A percentile compares a stretch with the other conserved stretches of the same genome.
These are phyloP conservation scores for Jamesozyma gamospora DNA, from an alignment of 805 yeast species.

Conservation along the genomic window DNA sequence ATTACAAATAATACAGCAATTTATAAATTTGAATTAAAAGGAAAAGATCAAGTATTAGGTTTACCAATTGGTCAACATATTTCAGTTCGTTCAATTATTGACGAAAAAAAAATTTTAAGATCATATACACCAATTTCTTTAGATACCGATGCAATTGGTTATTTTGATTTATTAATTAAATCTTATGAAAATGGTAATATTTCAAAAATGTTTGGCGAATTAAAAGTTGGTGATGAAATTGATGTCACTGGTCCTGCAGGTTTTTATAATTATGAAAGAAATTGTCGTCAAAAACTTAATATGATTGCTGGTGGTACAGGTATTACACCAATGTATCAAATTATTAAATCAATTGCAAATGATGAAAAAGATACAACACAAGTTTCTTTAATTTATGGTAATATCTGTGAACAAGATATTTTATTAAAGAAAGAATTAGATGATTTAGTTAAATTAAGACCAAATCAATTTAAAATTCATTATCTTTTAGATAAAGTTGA, in stretches of 20 bases:
- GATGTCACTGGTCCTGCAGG: conserved; percentile 89
- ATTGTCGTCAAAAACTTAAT: conserved; percentile 60
- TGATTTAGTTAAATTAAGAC: conserved; percentile 43
- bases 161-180: conserved; percentile 77
- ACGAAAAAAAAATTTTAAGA: conserved; percentile 72
- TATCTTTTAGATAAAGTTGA: conserved; percentile 36
- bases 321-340: conserved; percentile 91
- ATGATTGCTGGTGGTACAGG: conserved; percentile 98
- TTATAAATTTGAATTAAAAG: conserved; percentile 76
- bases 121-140: conserved; percentile 86
- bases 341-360: conserved; percentile 66
- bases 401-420: conserved; percentile 70
- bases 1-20: conserved; percentile 74
- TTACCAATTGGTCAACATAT: conserved; percentile 94
- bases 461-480: conserved; percentile 53
- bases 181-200: conserved; percentile 80
- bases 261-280: conserved; percentile 69
- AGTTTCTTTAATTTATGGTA: conserved; percentile 70
- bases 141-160: conserved; percentile 63
- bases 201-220: conserved; percentile 59
- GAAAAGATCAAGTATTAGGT: conserved; percentile 63
- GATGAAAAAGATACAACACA: conserved; percentile 74
- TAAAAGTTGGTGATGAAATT: conserved; percentile 70
- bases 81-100: conserved; percentile 62
- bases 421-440: conserved; percentile 74